Evolutionary conservation across 139 green algal species (phyloP), one percentile per base, ranked within the genome.

Genomic region (Micractinium sp.): DNA sequence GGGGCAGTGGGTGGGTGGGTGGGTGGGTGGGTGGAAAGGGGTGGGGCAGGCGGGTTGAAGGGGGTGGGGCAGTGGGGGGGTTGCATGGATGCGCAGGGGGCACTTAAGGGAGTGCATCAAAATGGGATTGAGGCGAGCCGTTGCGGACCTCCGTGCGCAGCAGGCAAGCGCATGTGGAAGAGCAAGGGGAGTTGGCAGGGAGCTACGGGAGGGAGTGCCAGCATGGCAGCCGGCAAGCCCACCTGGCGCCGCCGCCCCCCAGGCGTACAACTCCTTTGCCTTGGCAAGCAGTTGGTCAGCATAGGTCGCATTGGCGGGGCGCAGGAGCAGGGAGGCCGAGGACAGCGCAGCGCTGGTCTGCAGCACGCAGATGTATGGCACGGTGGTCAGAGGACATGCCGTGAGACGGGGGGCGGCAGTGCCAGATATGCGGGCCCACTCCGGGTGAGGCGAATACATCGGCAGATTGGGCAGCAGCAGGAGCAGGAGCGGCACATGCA

Each of bases 181-280:
- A 5, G 31, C 77, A 82, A 33, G 38, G n/a, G 23, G 18, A 35
- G 23, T 13, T 63, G 38, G 18, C 38, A 19, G 16, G 33, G 12
- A 80, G 33, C n/a, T 15, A 20, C 2, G 27, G 27, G 23, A 16
- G 27, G 27, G n/a, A 23, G 12, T 41, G 14, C 14, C 15, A 31
- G 1, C 16, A 25, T 33, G 16, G 33, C 75, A 56, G 36, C n/a
- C 12, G 35, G 76, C 38, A 0, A 20, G 31, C 81, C 56, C 61
- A 74, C 94, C 94, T 19, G 76, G 60, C 41, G 84, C 92, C 13
- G 41, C 56, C 18, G 88, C 84, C 0, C 61, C 94, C 83, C 88
- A 95, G n/a, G 77, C 38, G 81, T 92, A 96, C 4, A 96, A 67
- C 66, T 93, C 56, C 41, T 86, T 75, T 3, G 94, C 94, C 38